Evolutionary conservation across 305 asterid species (phyloP).

Genomic region (Solanum hybrid): DNA sequence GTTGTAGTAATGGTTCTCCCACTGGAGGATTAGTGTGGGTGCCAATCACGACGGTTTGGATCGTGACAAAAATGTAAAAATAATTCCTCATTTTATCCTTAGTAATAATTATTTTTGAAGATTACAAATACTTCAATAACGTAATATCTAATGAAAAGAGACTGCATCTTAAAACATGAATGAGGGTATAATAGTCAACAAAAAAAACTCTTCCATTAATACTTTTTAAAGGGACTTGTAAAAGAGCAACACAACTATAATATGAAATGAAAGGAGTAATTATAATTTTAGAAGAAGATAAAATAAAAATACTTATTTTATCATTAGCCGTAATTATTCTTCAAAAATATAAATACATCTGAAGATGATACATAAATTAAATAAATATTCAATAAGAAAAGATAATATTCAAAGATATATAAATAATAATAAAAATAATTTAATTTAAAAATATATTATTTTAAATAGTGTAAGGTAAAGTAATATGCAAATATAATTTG

Average conservation of each 20-base stretch:
- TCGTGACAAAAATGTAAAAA: too few relatives aligned
- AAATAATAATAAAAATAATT: too few relatives aligned
- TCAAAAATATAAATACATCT: neutral
- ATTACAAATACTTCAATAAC: neutral
- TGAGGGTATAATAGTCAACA: neutral
- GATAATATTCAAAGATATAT: neutral
- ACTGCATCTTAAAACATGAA: neutral
- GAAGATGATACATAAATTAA: neutral
- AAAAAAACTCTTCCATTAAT: neutral
- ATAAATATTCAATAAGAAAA: neutral
- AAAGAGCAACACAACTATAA: neutral
- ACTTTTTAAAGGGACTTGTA: neutral
- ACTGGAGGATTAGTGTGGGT: too few relatives aligned
- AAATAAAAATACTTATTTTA: neutral
- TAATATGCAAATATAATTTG: neutral
- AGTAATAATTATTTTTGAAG: neutral
- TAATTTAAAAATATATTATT: too few relatives aligned
- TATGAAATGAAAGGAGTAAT: neutral
- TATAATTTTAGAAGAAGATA: too few relatives aligned
- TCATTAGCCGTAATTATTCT: neutral
- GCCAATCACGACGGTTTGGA: too few relatives aligned
- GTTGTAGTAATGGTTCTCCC: too few relatives aligned
- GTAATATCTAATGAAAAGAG: neutral
- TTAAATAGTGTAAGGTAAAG: neutral
- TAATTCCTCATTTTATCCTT: neutral